These are phyloP conservation scores for Plasmopara viticola DNA, from an alignment of 352 stramenopile species.

Conservation along the genomic window DNA sequence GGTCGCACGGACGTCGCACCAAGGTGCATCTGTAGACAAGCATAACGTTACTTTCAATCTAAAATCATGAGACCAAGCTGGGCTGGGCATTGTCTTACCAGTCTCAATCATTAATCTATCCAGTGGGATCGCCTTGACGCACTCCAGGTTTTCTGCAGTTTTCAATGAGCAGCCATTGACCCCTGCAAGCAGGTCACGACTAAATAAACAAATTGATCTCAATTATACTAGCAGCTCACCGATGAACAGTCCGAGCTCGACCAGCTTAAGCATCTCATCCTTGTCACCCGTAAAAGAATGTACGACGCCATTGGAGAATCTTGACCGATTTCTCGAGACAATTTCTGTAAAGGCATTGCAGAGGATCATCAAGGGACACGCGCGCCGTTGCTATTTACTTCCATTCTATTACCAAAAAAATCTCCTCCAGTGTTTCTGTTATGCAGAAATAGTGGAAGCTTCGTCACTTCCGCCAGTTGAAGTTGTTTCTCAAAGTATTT, in stretches of 20 bases:
- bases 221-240: conserved; percentile 32
- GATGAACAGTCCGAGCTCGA: conserved; percentile 93
- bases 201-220: neutral
- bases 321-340: conserved; percentile 55
- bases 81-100: conserved; percentile 23
- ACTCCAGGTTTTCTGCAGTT: conserved; percentile 90
- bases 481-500: conserved; percentile 94
- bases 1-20: conserved; percentile 93
- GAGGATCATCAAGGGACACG: neutral
- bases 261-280: conserved; percentile 89
- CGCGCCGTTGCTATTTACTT: too few relatives aligned
- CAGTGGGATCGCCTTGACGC: conserved; percentile 88
- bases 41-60: neutral
- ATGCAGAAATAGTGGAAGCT: conserved; percentile 95
- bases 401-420: conserved; percentile 62
- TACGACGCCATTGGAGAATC: conserved; percentile 88
- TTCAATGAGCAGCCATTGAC: conserved; percentile 97
- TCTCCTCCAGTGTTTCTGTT: conserved; percentile 92
- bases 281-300: conserved; percentile 94
- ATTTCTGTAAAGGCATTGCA: conserved; percentile 35
- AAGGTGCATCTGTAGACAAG: conserved; percentile 84
- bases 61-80: neutral
- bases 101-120: conserved; percentile 94
- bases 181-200: conserved; percentile 18
- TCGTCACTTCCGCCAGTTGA: conserved; percentile 68